Percentiles rank a stretch among this genome's conserved stretches.
Evolutionary conservation across 2,329 filamentous ascomycete species (phyloP).

Genomic region (Emydomyces testavorans): DNA sequence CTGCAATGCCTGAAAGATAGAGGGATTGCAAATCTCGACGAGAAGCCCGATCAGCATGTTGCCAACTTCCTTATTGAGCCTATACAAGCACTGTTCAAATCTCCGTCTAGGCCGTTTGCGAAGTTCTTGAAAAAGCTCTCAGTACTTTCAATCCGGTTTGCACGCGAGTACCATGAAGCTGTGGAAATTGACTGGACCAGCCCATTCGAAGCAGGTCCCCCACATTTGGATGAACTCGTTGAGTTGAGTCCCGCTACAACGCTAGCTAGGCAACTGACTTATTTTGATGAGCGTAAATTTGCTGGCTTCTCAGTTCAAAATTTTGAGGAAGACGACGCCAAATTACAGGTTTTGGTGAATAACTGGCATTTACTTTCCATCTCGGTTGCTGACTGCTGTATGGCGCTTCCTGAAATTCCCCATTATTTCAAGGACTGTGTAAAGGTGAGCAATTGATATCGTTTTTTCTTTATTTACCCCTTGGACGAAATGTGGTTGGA

Average conservation of each 20-base stretch:
- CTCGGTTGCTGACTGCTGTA: conserved; percentile 31
- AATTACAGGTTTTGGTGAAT: conserved; percentile 18
- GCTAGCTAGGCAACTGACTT: conserved; percentile 26
- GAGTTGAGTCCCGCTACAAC: conserved; percentile 24
- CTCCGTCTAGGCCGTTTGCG: conserved; percentile 23
- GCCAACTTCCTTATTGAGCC: conserved; percentile 29
- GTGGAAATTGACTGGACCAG: conserved; percentile 27
- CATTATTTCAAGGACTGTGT: conserved; percentile 27
- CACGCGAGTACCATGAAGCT: conserved; percentile 26
- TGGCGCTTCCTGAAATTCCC: conserved; percentile 26
- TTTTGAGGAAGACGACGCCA: conserved; percentile 18
- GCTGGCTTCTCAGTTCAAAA: conserved; percentile 20
- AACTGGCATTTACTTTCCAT: conserved; percentile 27
- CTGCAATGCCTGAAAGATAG: conserved; percentile 21
- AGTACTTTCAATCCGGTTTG: conserved; percentile 28
- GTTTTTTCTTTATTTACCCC: not conserved
- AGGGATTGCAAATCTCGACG: not conserved
- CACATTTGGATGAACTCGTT: conserved; percentile 29
- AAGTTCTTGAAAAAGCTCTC: conserved; percentile 29
- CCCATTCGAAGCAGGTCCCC: conserved; percentile 25
- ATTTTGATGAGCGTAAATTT: conserved; percentile 25
- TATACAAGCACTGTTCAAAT: conserved; percentile 29
- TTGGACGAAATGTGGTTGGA: not conserved
- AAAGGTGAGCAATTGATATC: conserved; percentile 22
- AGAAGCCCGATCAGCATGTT: conserved; percentile 20